These are phyloP conservation scores for Huntiella bhutanensis DNA, from an alignment of 2,329 filamentous ascomycete genomes.

Conservation along the genomic window DNA sequence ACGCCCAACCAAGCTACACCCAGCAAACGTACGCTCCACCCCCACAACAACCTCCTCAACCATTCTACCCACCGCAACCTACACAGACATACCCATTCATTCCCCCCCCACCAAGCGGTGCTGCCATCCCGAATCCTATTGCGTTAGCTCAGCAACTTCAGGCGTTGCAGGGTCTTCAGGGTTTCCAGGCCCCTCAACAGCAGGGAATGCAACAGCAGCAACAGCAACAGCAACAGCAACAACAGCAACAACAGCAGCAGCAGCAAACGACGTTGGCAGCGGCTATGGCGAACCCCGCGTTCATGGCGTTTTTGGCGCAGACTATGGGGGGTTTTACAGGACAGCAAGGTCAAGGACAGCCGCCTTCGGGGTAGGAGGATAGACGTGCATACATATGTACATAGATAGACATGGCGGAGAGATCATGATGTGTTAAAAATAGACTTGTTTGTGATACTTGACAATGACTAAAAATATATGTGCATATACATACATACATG, in stretches of 20 bases:
- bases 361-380: not conserved
- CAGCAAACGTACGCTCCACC: not conserved
- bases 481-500: not conserved
- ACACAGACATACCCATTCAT: not conserved
- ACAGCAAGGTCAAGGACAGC: not conserved
- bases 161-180: slow-evolving; percentile 10
- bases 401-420: not conserved
- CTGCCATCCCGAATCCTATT: not conserved
- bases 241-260: slow-evolving; percentile 2
- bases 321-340: not conserved
- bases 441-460: not conserved
- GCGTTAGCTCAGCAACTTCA: slow-evolving; percentile 3
- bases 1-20: not conserved
- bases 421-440: not conserved
- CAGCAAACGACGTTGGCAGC: not conserved
- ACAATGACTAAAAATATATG: not conserved
- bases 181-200: slow-evolving; percentile 15
- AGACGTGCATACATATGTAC: not conserved
- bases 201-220: slow-evolving; percentile 17
- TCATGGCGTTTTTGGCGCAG: slow-evolving; percentile 6
- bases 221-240: slow-evolving; percentile 14
- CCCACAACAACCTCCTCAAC: not conserved
- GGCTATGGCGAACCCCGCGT: slow-evolving; percentile 9
- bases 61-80: not conserved
- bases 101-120: slow-evolving; percentile 5